Evolutionary conservation across 106 monocot genomes (phyloP).

Genomic region (Amphibolis antarctica): DNA sequence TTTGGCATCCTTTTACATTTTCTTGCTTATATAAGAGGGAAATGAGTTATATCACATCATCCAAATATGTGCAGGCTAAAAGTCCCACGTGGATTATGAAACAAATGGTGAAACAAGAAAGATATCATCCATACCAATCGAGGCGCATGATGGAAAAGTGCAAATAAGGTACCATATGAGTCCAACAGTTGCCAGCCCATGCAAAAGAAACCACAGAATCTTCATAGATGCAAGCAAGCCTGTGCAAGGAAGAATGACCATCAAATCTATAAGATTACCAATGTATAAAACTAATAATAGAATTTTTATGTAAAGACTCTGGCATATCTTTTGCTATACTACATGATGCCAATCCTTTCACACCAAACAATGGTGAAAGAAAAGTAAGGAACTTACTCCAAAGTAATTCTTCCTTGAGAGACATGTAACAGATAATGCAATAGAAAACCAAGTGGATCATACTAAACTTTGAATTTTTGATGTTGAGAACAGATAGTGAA

Average conservation of each 20-base stretch:
- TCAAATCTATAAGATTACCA: neutral
- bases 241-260: constrained; percentile 9
- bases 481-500: neutral
- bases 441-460: constrained; percentile 1
- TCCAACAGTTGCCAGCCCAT: constrained; percentile 49
- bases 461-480: neutral
- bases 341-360: neutral
- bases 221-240: constrained; percentile 25
- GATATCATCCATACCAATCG: constrained; percentile 48
- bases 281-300: neutral
- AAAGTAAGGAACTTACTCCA: neutral
- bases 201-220: constrained; percentile 41
- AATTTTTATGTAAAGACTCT: neutral
- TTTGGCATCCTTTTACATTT: neutral
- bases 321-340: neutral
- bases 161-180: constrained; percentile 58
- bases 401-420: neutral
- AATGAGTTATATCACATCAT: neutral
- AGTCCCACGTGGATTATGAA: neutral
- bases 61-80: neutral
- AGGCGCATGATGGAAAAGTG: constrained; percentile 79
- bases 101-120: neutral
- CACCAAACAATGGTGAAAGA: neutral
- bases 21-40: neutral
- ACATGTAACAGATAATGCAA: neutral